Evolutionary conservation across 129 eudicot species (phyloP).

Genomic region (Cynara cardunculus): DNA sequence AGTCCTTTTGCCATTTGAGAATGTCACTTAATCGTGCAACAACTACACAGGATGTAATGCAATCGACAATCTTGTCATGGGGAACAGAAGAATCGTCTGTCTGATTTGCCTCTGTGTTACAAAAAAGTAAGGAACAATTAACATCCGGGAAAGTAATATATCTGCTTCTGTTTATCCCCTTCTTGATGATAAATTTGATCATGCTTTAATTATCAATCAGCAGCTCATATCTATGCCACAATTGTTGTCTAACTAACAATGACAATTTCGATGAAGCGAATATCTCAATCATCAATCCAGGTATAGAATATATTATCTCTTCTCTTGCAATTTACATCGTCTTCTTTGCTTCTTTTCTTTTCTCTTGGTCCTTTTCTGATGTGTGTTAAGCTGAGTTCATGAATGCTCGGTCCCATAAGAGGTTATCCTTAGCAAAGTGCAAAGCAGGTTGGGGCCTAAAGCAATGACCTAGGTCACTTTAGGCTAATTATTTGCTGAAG

Average conservation of each 20-base stretch:
- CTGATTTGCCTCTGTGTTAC: conserved; percentile 47
- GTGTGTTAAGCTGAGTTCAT: too few species aligned
- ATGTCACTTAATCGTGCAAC: conserved; percentile 67
- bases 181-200: neutral
- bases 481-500: too few species aligned
- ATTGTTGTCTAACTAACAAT: neutral
- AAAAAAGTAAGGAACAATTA: conserved; percentile 19
- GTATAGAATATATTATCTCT: too few species aligned
- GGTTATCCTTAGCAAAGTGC: too few species aligned
- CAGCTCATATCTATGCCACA: neutral
- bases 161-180: neutral
- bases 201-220: neutral
- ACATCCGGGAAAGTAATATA: conserved; percentile 4
- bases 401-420: too few species aligned
- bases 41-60: conserved; percentile 60
- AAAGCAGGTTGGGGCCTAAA: too few species aligned
- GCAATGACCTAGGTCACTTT: too few species aligned
- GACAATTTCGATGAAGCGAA: neutral
- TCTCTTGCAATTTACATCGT: too few species aligned
- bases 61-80: conserved; percentile 64
- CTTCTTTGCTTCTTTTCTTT: too few species aligned
- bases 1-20: conserved; percentile 48
- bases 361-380: too few species aligned
- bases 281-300: neutral
- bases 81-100: conserved; percentile 45